phyloP scores from a whole-genome alignment of 345 rosid species.

The Bruguiera sexangula region DNA sequence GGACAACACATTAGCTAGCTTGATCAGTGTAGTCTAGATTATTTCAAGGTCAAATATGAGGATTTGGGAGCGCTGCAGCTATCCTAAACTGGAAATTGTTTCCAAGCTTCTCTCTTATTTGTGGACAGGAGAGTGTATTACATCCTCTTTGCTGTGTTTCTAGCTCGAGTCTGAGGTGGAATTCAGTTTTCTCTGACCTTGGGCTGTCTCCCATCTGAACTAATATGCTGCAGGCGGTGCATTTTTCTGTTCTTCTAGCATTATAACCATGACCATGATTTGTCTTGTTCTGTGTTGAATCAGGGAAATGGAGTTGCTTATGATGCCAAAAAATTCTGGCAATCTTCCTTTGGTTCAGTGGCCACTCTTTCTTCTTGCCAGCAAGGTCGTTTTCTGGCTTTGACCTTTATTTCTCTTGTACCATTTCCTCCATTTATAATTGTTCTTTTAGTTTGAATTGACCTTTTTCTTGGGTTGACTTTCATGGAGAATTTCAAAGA shows the following conservation, averaged over 20 bases:
- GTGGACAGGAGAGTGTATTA: no score
- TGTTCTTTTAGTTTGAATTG: background rate
- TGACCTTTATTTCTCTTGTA: background rate
- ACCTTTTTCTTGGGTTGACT: background rate
- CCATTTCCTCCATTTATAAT: background rate
- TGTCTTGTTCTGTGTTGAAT: conserved; percentile 12
- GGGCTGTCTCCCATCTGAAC: background rate
- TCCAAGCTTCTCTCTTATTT: no score
- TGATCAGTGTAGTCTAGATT: no score
- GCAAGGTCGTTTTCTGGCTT: conserved; percentile 59
- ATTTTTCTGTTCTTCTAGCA: conserved; percentile 2
- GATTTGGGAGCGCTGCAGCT: no score
- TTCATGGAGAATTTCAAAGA: no score
- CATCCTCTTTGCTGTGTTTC: background rate
- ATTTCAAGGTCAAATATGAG: no score
- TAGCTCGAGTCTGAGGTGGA: background rate
- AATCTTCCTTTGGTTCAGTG: conserved; percentile 77
- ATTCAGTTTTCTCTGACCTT: background rate
- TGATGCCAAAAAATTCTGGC: conserved; percentile 92
- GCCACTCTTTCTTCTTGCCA: conserved; percentile 98
- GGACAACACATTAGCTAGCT: no score
- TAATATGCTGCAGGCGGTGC: background rate
- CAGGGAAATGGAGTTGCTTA: conserved; percentile 90
- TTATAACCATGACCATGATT: conserved; percentile 1
- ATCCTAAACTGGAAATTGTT: no score